Evolutionary conservation across 2,329 filamentous ascomycete genomes (phyloP).

Genomic region (Leptographium wingfieldii): DNA sequence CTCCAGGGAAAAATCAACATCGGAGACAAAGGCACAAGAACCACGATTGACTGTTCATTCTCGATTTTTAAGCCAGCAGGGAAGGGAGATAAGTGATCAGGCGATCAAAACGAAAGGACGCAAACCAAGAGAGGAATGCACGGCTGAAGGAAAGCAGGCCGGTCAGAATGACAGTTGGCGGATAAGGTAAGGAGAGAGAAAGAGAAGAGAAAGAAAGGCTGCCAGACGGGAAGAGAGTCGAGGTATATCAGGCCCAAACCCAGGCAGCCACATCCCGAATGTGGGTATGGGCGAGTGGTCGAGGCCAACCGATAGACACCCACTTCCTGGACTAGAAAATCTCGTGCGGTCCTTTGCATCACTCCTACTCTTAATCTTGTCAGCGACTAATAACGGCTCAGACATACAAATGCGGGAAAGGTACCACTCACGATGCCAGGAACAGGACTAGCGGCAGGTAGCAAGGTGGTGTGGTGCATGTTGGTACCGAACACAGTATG

Average conservation of each 20-base stretch:
- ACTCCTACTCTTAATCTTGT: not conserved
- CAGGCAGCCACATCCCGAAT: not conserved
- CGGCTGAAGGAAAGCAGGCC: conserved; percentile 3
- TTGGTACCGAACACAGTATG: not conserved
- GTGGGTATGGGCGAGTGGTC: not conserved
- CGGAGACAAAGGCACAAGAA: too few species aligned
- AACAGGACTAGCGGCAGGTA: conserved; percentile 4
- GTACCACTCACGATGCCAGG: not conserved
- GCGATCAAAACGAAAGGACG: conserved; percentile 13
- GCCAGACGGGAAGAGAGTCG: not conserved
- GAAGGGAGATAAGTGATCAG: too few species aligned
- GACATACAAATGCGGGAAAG: not conserved
- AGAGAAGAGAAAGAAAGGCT: not conserved
- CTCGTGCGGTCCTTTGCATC: not conserved
- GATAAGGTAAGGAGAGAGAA: not conserved
- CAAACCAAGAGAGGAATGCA: conserved; percentile 12
- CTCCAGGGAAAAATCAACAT: too few species aligned
- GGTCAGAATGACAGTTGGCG: not conserved
- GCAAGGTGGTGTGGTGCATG: not conserved
- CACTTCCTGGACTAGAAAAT: not conserved
- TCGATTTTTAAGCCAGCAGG: too few species aligned
- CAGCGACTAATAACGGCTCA: not conserved
- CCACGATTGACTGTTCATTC: too few species aligned
- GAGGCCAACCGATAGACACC: not conserved
- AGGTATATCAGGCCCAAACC: not conserved